Percentiles rank a stretch among this genome's conserved stretches.
These are phyloP conservation scores for Mytilinidion resinicola DNA, from an alignment of 495 filamentous ascomycete species.

Conservation along the genomic window DNA sequence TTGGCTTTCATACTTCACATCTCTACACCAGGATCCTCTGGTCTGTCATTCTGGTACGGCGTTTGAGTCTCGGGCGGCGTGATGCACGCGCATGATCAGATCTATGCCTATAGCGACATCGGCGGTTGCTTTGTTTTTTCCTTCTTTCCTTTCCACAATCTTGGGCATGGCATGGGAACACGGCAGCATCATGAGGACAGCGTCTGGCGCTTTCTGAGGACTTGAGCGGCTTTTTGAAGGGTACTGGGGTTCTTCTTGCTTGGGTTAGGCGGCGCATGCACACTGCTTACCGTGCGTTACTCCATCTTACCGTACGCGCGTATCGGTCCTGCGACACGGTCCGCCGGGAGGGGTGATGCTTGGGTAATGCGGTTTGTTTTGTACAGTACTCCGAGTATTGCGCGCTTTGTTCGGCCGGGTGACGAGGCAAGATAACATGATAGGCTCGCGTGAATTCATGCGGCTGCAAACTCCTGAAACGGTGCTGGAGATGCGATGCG, in stretches of 20 bases:
- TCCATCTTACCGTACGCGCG: too few relatives aligned
- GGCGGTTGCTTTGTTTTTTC: constrained; percentile 16
- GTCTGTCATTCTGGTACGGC: constrained; percentile 10
- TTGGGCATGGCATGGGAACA: constrained; percentile 11
- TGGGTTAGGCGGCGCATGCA: constrained; percentile 8
- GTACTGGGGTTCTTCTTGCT: constrained; percentile 4
- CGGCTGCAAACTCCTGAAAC: constrained; percentile 1
- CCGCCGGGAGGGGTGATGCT: too few relatives aligned
- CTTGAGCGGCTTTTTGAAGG: constrained; percentile 29
- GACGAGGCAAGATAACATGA: neutral
- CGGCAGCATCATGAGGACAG: constrained; percentile 31
- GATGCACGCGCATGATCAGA: too few relatives aligned
- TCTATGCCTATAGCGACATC: neutral
- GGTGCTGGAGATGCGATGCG: neutral
- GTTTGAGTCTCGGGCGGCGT: neutral
- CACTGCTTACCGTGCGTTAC: neutral
- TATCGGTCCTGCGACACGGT: too few relatives aligned
- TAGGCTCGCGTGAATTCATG: constrained; percentile 22
- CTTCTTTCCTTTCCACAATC: constrained; percentile 13
- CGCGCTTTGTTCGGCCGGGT: too few relatives aligned
- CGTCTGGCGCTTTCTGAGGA: constrained; percentile 34
- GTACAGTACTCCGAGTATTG: too few relatives aligned
- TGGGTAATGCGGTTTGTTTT: too few relatives aligned
- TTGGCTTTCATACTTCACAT: too few relatives aligned
- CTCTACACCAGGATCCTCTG: too few relatives aligned